These are phyloP conservation scores for Ganoderma multipileum DNA, from an alignment of 1,284 basidiomycete genomes.

Conservation along the genomic window DNA sequence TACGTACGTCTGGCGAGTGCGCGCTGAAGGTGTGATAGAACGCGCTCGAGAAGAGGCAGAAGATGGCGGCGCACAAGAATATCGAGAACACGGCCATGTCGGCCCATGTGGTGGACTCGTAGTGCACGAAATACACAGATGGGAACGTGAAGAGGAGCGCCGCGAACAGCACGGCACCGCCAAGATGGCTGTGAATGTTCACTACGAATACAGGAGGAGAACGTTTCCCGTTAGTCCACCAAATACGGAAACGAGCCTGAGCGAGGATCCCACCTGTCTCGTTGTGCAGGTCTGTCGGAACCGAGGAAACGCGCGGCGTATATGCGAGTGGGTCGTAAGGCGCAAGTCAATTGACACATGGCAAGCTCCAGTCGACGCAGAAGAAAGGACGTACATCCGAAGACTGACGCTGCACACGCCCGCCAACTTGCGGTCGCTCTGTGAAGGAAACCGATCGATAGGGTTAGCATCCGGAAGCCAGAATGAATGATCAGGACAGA, in stretches of 20 bases:
- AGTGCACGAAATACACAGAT: conserved; percentile 54
- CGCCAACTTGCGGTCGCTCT: conserved; percentile 71
- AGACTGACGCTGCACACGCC: conserved; percentile 73
- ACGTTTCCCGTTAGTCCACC: conserved; percentile 5
- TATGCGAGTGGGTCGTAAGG: not conserved
- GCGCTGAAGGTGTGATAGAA: conserved; percentile 81
- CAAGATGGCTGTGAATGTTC: conserved; percentile 90
- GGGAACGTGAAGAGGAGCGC: conserved; percentile 64
- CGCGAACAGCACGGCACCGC: conserved; percentile 75
- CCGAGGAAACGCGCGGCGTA: conserved; percentile 5
- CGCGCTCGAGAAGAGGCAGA: conserved; percentile 80
- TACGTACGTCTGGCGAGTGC: conserved; percentile 70
- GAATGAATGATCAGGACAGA: not conserved
- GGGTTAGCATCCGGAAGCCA: conserved; percentile 2
- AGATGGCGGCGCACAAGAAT: conserved; percentile 77
- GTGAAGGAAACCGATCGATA: conserved; percentile 11
- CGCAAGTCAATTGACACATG: conserved; percentile 7
- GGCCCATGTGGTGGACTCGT: conserved; percentile 61
- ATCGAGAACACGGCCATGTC: conserved; percentile 72
- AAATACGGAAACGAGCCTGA: not conserved
- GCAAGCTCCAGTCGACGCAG: conserved; percentile 6
- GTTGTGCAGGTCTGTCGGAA: conserved; percentile 76
- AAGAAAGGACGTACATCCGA: conserved; percentile 66
- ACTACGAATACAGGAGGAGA: conserved; percentile 53
- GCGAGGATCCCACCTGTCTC: conserved; percentile 66